Evolutionary conservation across 2,329 filamentous ascomycete genomes (phyloP).

Genomic region (Leptographium flavum): DNA sequence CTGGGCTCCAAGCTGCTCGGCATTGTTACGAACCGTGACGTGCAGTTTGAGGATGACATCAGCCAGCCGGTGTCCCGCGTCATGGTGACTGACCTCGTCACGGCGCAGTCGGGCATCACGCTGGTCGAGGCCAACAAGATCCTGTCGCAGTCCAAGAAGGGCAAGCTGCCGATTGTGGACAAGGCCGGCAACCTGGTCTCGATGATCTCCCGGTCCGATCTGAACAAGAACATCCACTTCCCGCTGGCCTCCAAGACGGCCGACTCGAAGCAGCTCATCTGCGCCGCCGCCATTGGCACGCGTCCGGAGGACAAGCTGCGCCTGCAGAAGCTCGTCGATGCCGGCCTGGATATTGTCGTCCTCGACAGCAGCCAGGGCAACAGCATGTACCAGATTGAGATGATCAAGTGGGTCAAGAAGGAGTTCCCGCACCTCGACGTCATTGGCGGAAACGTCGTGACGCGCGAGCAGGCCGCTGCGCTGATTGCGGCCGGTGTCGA

Average conservation of each 20-base stretch:
- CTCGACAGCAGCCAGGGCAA: constrained; percentile 96
- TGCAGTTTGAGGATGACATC: constrained; percentile 80
- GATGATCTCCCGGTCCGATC: constrained; percentile 82
- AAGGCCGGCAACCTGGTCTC: constrained; percentile 73
- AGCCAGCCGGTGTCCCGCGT: constrained; percentile 66
- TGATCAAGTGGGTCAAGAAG: constrained; percentile 92
- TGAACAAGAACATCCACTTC: constrained; percentile 98
- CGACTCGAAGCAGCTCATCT: constrained; percentile 93
- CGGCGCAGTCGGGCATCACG: constrained; percentile 68
- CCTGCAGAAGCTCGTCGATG: constrained; percentile 77
- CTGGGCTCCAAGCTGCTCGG: constrained; percentile 92
- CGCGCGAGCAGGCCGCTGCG: constrained; percentile 82
- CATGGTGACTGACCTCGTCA: constrained; percentile 96
- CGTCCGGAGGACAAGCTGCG: constrained; percentile 83
- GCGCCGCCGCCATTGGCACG: constrained; percentile 89
- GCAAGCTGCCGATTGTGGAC: constrained; percentile 90
- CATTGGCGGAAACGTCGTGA: constrained; percentile 97
- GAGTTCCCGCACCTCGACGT: constrained; percentile 79
- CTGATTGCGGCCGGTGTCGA: constrained; percentile 91
- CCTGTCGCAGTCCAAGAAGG: constrained; percentile 92
- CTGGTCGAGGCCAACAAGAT: constrained; percentile 85
- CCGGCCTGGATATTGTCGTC: constrained; percentile 87
- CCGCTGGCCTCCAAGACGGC: constrained; percentile 92
- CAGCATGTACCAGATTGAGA: constrained; percentile 96
- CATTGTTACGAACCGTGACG: constrained; percentile 95